Evolutionary conservation across 2,329 filamentous ascomycete species (phyloP).

Genomic region (Microdochium nivale): DNA sequence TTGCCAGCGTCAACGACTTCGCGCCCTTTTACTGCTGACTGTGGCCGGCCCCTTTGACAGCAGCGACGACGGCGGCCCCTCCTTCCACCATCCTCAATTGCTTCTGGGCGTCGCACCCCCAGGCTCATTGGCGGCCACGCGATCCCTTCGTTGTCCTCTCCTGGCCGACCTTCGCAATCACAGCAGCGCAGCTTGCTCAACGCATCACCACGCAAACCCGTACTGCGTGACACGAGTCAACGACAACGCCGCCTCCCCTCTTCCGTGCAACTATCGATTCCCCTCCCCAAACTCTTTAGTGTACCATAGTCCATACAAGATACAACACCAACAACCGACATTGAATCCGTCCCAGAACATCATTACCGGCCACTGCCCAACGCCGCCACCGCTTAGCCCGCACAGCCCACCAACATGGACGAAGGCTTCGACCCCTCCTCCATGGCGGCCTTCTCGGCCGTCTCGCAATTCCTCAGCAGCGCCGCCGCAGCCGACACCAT

Average conservation of each 20-base stretch:
- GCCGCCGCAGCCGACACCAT: slow-evolving; percentile 54
- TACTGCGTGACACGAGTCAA: not conserved
- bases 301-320: not conserved
- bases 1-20: not conserved
- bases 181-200: not conserved
- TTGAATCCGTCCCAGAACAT: not conserved
- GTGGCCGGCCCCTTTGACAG: not conserved
- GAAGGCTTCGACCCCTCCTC: slow-evolving; percentile 27
- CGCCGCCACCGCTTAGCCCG: not conserved
- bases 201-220: not conserved
- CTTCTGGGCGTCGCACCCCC: no score
- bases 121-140: no score
- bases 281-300: not conserved
- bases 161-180: no score
- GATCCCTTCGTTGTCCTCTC: no score
- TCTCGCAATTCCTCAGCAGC: slow-evolving; percentile 26
- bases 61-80: no score
- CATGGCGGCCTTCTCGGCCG: slow-evolving; percentile 23
- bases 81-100: no score
- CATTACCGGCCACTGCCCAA: not conserved
- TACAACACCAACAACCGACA: not conserved
- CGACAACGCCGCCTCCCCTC: not conserved
- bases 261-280: not conserved
- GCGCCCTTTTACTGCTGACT: not conserved
- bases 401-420: slow-evolving; percentile 21